Evolutionary conservation across 2,329 filamentous ascomycete species (phyloP).

Genomic region (Aspergillaceae sp.): DNA sequence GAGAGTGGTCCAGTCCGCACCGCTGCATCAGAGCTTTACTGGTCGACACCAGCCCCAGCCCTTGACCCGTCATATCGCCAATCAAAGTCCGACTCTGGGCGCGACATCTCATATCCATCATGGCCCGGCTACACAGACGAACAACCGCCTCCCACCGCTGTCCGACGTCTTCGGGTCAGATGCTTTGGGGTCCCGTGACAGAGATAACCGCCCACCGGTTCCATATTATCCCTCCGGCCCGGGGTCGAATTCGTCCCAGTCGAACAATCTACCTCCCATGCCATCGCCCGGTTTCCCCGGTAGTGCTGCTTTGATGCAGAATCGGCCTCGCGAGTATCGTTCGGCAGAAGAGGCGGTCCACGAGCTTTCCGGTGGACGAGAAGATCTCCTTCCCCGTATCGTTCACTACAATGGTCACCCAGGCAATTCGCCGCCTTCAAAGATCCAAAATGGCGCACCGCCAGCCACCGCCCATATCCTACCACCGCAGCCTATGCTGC

Average conservation of each 20-base stretch:
- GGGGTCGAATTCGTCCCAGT: constrained; percentile 55
- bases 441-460: constrained; percentile 43
- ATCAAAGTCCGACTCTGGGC: constrained; percentile 72
- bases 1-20: constrained; percentile 92
- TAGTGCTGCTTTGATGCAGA: constrained; percentile 43
- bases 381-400: constrained; percentile 84
- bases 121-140: constrained; percentile 76
- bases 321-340: constrained; percentile 74
- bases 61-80: constrained; percentile 66
- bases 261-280: constrained; percentile 58
- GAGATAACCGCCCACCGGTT: constrained; percentile 25
- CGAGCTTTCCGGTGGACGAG: constrained; percentile 79
- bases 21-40: constrained; percentile 89
- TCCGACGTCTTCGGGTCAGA: constrained; percentile 85
- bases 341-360: constrained; percentile 94
- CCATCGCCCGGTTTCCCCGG: constrained; percentile 68
- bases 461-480: constrained; percentile 56
- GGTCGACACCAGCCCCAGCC: constrained; percentile 73
- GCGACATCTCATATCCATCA: constrained; percentile 88
- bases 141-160: constrained; percentile 86
- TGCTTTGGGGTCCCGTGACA: constrained; percentile 46
- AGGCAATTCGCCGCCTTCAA: constrained; percentile 66
- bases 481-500: constrained; percentile 38
- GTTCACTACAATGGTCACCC: constrained; percentile 84
- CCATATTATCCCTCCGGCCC: constrained; percentile 28